Percentiles rank a stretch among this genome's conserved stretches.
Conservation (phyloP, 202 grass and related monocot species). For the Zoysia matrella region DNA sequence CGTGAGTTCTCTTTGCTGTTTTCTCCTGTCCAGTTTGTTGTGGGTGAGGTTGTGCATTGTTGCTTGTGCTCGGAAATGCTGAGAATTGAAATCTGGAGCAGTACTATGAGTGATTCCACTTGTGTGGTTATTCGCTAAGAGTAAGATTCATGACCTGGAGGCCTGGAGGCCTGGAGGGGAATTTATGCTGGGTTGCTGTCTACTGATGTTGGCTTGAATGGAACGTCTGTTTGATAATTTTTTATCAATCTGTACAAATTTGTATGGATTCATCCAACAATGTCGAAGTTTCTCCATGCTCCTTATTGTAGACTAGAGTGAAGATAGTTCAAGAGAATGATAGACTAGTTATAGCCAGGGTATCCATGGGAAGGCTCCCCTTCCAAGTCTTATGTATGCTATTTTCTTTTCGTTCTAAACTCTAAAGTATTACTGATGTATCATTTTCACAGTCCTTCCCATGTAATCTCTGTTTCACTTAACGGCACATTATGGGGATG, state of each 20-base stretch:
- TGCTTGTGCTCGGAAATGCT: neutral
- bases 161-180: neutral
- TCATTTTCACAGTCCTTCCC: neutral
- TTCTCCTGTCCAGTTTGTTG: neutral
- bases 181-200: neutral
- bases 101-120: neutral
- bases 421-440: slow-evolving; percentile 1
- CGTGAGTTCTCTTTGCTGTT: slow-evolving; percentile 27
- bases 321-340: neutral
- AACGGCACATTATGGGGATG: neutral
- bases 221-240: neutral
- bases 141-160: neutral
- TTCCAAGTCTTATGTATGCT: neutral
- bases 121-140: neutral
- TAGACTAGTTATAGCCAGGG: neutral
- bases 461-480: slow-evolving; percentile 3
- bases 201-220: neutral
- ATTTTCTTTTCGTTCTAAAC: neutral
- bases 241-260: neutral
- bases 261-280: neutral
- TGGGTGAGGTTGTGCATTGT: neutral
- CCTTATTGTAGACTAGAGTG: neutral
- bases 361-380: neutral
- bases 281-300: neutral
- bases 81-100: neutral